Evolutionary conservation across 768 basidiomycete species (phyloP).

Genomic region (Rhodotorula graminis): DNA sequence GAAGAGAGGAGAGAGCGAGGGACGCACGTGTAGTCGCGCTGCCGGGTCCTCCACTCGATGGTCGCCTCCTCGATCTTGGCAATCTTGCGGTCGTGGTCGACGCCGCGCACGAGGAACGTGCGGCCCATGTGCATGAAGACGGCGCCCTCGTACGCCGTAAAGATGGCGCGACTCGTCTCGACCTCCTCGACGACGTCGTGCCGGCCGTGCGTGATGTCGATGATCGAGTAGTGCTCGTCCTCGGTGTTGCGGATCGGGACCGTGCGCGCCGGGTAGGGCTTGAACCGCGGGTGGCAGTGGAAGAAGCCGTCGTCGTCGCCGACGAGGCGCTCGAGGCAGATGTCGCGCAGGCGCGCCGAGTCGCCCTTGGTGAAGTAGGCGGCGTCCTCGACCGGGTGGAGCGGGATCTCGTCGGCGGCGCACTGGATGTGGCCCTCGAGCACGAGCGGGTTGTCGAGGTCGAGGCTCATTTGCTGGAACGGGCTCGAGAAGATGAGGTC

Average conservation of each 20-base stretch:
- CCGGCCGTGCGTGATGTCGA: conserved; percentile 57
- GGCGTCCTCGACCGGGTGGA: conserved; percentile 58
- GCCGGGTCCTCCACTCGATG: conserved; percentile 76
- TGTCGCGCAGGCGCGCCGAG: conserved; percentile 56
- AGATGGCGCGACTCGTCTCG: conserved; percentile 74
- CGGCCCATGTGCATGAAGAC: conserved; percentile 85
- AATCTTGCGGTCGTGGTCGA: conserved; percentile 70
- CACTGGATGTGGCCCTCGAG: conserved; percentile 84
- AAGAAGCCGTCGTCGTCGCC: conserved; percentile 83
- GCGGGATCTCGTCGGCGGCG: conserved; percentile 78
- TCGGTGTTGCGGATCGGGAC: conserved; percentile 70
- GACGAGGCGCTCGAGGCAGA: conserved; percentile 61
- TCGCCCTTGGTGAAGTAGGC: conserved; percentile 56
- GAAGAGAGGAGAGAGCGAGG: no score
- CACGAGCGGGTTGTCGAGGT: conserved; percentile 67
- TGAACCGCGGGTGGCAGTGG: conserved; percentile 70
- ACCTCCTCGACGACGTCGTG: conserved; percentile 67
- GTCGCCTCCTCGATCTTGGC: conserved; percentile 68
- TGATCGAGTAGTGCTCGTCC: conserved; percentile 71
- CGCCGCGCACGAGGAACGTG: conserved; percentile 69
- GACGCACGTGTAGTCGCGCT: conserved; percentile 69
- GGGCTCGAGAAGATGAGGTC: conserved; percentile 61
- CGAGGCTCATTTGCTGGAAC: conserved; percentile 62
- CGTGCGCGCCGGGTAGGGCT: conserved; percentile 69
- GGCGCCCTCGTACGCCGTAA: conserved; percentile 81